A percentile compares a stretch with the other conserved stretches of the same genome.
Conservation (phyloP, 1,284 basidiomycete genomes). For the Cutaneotrichosporon dermatis region DNA sequence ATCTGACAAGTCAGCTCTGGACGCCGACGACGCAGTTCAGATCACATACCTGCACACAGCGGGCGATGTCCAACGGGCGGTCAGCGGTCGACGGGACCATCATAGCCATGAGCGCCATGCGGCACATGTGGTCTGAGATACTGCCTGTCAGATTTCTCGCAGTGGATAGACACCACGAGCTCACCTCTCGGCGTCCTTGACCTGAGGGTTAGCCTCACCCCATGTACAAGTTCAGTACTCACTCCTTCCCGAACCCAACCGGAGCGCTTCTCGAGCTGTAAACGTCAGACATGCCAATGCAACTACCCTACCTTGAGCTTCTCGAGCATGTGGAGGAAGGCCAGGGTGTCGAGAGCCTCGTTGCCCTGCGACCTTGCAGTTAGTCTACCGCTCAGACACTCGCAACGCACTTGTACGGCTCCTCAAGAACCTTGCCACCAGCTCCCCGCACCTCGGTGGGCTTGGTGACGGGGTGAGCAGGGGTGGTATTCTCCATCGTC, state of each 20-base stretch:
- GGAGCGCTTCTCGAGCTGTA: conserved; percentile 84
- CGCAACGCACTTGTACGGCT: conserved; percentile 20
- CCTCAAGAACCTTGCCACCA: conserved; percentile 16
- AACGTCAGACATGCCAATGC: conserved; percentile 3
- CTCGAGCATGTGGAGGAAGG: conserved; percentile 84
- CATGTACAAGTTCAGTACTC: conserved; percentile 23
- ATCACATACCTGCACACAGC: conserved; percentile 44
- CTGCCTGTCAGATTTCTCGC: conserved; percentile 48
- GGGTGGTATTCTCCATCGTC: neutral
- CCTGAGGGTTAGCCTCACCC: conserved; percentile 51
- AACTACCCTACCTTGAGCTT: conserved; percentile 67
- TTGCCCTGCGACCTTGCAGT: conserved; percentile 56
- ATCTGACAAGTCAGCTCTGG: conserved; percentile 52
- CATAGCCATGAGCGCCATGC: conserved; percentile 90
- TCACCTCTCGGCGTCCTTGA: conserved; percentile 73
- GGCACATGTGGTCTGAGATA: conserved; percentile 96
- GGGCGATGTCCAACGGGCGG: conserved; percentile 64
- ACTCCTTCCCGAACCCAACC: conserved; percentile 85
- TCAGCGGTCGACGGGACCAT: conserved; percentile 61
- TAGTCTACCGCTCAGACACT: too few relatives aligned
- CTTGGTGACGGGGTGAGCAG: conserved; percentile 1
- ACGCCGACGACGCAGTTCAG: too few relatives aligned
- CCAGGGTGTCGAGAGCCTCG: conserved; percentile 63
- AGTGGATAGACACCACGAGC: neutral
- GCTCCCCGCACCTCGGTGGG: conserved; percentile 9